Evolutionary conservation across 352 stramenopile genomes (phyloP).

Genomic region (Phytophthora rubi): DNA sequence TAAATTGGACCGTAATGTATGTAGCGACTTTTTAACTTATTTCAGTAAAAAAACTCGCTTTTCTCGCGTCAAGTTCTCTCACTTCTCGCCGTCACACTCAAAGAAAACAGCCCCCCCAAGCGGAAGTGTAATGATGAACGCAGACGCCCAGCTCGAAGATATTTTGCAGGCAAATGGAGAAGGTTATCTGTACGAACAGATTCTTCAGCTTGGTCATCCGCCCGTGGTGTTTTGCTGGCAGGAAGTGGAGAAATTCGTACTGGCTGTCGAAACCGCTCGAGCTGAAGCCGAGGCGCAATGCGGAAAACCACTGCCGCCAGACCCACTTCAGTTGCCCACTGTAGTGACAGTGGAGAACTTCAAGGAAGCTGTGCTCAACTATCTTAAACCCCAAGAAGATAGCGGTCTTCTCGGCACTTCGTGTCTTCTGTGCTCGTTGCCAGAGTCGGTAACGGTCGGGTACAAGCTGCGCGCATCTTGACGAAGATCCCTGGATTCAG

Average conservation of each 20-base stretch:
- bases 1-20: too few species aligned
- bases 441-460: slow-evolving; percentile 15
- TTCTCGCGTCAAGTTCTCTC: too few species aligned
- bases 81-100: too few species aligned
- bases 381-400: slow-evolving; percentile 3
- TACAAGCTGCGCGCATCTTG: slow-evolving; percentile 12
- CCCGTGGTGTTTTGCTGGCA: slow-evolving; percentile 24
- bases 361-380: slow-evolving; percentile 30
- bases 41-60: too few species aligned
- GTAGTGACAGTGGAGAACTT: slow-evolving; percentile 31
- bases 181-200: slow-evolving; percentile 8
- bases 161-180: slow-evolving; percentile 23
- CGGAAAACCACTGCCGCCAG: slow-evolving; percentile 5
- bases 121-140: slow-evolving; percentile 19
- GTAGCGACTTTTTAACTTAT: too few species aligned
- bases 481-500: slow-evolving; percentile 15
- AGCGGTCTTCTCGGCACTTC: slow-evolving; percentile 8
- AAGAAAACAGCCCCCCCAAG: too few species aligned
- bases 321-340: slow-evolving; percentile 17
- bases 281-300: not conserved
- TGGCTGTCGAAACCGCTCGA: slow-evolving; percentile 29
- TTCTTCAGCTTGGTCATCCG: slow-evolving; percentile 17
- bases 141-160: slow-evolving; percentile 33
- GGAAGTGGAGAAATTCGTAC: slow-evolving; percentile 20
- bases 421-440: slow-evolving; percentile 26